Evolutionary conservation across 352 stramenopile species (phyloP), one percentile per base, ranked within the genome.

Genomic region (Pythium brachiatum): DNA sequence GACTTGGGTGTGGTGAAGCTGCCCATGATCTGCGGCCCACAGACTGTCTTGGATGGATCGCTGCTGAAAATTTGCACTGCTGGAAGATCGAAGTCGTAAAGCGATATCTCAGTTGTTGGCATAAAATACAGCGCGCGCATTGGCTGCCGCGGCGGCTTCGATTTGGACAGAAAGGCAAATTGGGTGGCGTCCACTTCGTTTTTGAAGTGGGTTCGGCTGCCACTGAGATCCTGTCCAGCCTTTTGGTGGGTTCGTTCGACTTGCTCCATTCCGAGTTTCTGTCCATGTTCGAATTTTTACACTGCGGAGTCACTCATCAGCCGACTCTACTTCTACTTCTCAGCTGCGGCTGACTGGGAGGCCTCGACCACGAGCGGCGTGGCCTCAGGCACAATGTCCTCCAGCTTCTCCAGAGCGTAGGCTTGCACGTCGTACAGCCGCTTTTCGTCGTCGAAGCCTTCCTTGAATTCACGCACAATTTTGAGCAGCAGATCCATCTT

Each of bases 401-500:
- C 85, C n/a, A 94, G 66, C 38, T 85, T 87, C 67, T 89, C 81
- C 16, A 94, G 69, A 20, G 85, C 83, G 9, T 52, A 39, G 3
- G 73, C 44, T 50, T 95, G 87, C 44, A 93, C 72, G 3, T 54
- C 21, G 53, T 89, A 86, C 41, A 94, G 72, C 31, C 68, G 76
- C 59, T 89, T 92, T 54, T 93, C 80, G 7, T 89, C 80, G 23
- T 91, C 81, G 23, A 95, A 88, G 29, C 80, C 76, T 12, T 83
- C 72, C 53, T 89, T 79, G 62, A 95, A 87, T 53, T 93, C 84
- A 43, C 57, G 66, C 46, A 94, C 82, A 26, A 94, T 81, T 66
- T 92, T 89, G n/a, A 94, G 46, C 8, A 94, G 64, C 46, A 89
- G 61, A 8, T 93, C 85, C 44, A 81, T 83, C 70, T 94, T 95